Percentiles rank a stretch among this genome's conserved stretches.
Evolutionary conservation across 805 yeast genomes (phyloP).

Genomic region (Ogataea corticis): DNA sequence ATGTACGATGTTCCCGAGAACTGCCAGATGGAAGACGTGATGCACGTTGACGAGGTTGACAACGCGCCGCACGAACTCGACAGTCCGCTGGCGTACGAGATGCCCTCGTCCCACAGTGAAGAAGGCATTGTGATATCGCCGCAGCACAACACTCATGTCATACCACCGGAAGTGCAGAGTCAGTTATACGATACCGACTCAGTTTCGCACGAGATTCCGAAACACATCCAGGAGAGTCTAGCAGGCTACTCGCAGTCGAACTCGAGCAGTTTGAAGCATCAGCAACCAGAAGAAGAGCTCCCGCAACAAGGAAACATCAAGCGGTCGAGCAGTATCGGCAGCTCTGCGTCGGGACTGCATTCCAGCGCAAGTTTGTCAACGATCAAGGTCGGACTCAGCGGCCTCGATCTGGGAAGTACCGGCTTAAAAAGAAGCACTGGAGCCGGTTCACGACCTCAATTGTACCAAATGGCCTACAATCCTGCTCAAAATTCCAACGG

Average conservation of each 20-base stretch:
- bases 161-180: constrained; percentile 8
- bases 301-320: constrained; percentile 9
- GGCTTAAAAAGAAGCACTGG: constrained; percentile 33
- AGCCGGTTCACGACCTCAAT: constrained; percentile 32
- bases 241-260: neutral
- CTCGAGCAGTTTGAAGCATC: neutral
- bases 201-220: constrained; percentile 13
- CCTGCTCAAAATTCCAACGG: constrained; percentile 10
- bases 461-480: constrained; percentile 24
- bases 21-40: constrained; percentile 37
- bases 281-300: constrained; percentile 7
- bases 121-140: constrained; percentile 1
- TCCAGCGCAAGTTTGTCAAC: constrained; percentile 25
- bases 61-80: neutral
- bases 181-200: constrained; percentile 1
- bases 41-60: constrained; percentile 24
- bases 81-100: constrained; percentile 1
- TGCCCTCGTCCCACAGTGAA: neutral
- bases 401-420: constrained; percentile 30
- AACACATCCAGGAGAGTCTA: constrained; percentile 7
- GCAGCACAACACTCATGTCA: neutral
- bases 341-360: constrained; percentile 11
- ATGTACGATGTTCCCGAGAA: constrained; percentile 42
- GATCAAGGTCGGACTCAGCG: constrained; percentile 34
- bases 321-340: constrained; percentile 23